phyloP scores from a whole-genome alignment of 805 yeast species.

The Candida berthetii region DNA sequence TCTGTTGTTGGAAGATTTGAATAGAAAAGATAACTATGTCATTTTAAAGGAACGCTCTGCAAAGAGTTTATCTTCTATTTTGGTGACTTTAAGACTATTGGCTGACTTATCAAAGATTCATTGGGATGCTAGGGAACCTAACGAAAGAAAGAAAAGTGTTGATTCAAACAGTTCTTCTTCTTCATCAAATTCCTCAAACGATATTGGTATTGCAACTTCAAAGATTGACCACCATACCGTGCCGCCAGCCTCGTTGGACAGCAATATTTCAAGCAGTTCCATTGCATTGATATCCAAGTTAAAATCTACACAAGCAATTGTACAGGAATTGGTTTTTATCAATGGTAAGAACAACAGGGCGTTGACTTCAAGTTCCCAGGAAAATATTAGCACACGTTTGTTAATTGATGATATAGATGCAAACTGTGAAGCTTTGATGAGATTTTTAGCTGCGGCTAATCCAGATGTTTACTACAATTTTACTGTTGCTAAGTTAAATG shows the following conservation, averaged over 20 bases:
- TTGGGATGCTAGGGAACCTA: slow-evolving; percentile 29
- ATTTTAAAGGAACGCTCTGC: slow-evolving; percentile 20
- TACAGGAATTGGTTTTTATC: slow-evolving; percentile 25
- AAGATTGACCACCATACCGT: slow-evolving; percentile 25
- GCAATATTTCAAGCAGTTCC: slow-evolving; percentile 20
- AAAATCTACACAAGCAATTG: slow-evolving; percentile 24
- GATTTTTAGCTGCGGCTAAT: slow-evolving; percentile 46
- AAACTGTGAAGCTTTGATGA: slow-evolving; percentile 32
- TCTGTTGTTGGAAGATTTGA: slow-evolving; percentile 20
- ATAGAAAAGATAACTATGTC: slow-evolving; percentile 18
- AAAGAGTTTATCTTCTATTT: slow-evolving; percentile 26
- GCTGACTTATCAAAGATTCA: slow-evolving; percentile 32
- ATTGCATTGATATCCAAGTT: slow-evolving; percentile 22
- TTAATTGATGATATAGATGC: slow-evolving; percentile 28
- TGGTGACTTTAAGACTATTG: slow-evolving; percentile 30
- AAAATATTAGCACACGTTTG: slow-evolving; percentile 13
- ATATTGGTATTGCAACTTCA: slow-evolving; percentile 26
- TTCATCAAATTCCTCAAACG: slow-evolving; percentile 14
- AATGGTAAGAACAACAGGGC: slow-evolving; percentile 14
- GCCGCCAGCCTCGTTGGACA: slow-evolving; percentile 24
- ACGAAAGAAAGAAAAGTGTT: slow-evolving; percentile 14
- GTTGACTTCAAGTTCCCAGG: slow-evolving; percentile 7
- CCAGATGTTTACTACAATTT: slow-evolving; percentile 35
- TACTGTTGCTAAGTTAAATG: slow-evolving; percentile 21
- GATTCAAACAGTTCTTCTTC: slow-evolving; percentile 14